phyloP scores from a whole-genome alignment of 108 stramenopile genomes.

The Schizochytrium sp. region DNA sequence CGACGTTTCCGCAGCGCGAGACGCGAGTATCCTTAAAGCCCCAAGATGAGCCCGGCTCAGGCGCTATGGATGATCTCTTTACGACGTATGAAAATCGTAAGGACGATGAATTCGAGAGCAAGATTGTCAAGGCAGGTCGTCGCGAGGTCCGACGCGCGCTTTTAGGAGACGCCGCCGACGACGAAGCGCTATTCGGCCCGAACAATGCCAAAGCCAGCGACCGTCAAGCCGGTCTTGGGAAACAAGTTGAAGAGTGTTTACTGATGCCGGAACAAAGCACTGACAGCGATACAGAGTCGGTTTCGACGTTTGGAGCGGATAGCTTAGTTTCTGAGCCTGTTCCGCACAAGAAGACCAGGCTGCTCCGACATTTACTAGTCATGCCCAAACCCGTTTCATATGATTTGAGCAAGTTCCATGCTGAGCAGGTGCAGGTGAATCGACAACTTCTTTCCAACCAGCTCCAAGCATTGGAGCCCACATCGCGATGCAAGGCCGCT shows the following conservation, averaged over 20 bases:
- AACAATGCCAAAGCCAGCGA: background rate
- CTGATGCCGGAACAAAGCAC: background rate
- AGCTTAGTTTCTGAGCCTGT: background rate
- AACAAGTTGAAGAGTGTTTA: background rate
- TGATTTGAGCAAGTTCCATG: background rate
- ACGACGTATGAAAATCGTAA: background rate
- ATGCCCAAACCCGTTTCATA: background rate
- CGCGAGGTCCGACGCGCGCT: background rate
- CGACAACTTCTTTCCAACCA: background rate
- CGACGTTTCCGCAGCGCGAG: background rate
- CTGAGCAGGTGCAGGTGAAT: background rate
- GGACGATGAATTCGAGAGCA: background rate
- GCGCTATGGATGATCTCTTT: constrained; percentile 5
- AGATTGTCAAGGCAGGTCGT: background rate
- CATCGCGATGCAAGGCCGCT: background rate
- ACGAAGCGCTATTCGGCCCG: background rate
- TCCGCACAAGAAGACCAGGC: background rate
- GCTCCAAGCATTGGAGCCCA: background rate
- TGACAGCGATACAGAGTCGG: background rate
- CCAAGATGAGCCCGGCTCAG: background rate
- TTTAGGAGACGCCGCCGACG: background rate
- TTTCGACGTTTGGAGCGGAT: background rate
- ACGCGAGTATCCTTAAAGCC: no score
- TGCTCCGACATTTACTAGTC: background rate
- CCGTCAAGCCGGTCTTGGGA: background rate